Evolutionary conservation across 2,329 filamentous ascomycete genomes (phyloP), one percentile per base, ranked within the genome.

Genomic region (Xylariaceae sp.): DNA sequence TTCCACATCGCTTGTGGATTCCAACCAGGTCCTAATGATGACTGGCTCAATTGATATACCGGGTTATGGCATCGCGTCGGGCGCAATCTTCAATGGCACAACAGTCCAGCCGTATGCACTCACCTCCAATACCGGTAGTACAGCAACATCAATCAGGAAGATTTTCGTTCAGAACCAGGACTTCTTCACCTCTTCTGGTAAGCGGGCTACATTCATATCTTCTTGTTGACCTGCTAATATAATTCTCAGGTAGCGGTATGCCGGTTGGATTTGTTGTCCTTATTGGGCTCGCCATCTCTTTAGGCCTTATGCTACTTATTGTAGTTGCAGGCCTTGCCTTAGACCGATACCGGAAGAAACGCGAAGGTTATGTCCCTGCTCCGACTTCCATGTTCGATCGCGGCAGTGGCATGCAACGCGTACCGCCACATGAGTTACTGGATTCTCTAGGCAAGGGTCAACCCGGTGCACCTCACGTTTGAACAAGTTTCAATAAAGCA

Each of bases 31-130:
- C 3, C 83, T 99, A 37, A 82, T 99, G 74, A 78, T 98, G 48
- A 91, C 91, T n/a, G 95, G 95, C 40, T 84, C 89, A 50, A 84
- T 99, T 63, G 82, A 86, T 62, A 80, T 98, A 18, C 85, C 89
- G 0, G 77, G 78, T 47, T 92, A 92, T 69, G 93, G 93, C 56
- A 88, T 87, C 54, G 91, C 89, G 5, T 96, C 93, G 14, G 92
- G 91, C 7, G 93, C 88, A 7, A 78, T 97, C 23, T 99, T 90
- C 77, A 91, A 98, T 68, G 95, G 95, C 66, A 91, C 87, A 10
- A 77, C 79, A 2, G 86, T 93, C 70, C 80, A 80, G 49, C 93
- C 95, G 0, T 96, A 93, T 71, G 83, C 91, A 41, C 82, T 99
- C 42, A 90, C 93, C 1, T 89, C 85, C 44, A 88, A 81, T 56